Evolutionary conservation across 257 asterid species (phyloP).

Genomic region (Nyctanthes arbortristis): DNA sequence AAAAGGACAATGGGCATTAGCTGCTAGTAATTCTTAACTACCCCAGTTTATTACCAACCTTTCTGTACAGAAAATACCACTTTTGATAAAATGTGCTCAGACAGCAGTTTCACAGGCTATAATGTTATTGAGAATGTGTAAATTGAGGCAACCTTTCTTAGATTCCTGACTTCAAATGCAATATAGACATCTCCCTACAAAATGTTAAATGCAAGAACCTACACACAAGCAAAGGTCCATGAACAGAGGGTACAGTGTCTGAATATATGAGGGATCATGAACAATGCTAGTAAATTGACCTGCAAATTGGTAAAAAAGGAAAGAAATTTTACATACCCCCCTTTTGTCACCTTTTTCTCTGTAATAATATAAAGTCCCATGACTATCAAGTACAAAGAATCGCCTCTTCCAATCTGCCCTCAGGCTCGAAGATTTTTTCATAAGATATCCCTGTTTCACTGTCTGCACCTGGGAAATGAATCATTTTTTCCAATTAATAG

Average conservation of each 20-base stretch:
- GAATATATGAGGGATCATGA: conserved; percentile 6
- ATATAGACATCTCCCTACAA: not conserved
- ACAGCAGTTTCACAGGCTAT: not conserved
- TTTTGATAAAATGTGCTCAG: conserved; percentile 10
- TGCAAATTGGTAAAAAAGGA: conserved; percentile 13
- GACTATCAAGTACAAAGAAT: conserved; percentile 91
- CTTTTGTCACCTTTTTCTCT: conserved; percentile 73
- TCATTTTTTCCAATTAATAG: conserved; percentile 9
- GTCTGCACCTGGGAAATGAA: conserved; percentile 65
- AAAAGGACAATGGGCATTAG: conserved; percentile 16
- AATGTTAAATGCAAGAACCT: conserved; percentile 12
- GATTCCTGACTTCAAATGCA: not conserved
- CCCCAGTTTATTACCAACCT: not conserved
- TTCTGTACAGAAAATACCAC: not conserved
- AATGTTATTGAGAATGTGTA: conserved; percentile 6
- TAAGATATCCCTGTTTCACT: conserved; percentile 93
- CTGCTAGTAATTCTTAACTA: not conserved
- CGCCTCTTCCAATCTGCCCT: conserved; percentile 99
- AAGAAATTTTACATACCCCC: conserved; percentile 60
- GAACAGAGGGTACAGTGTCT: conserved; percentile 9
- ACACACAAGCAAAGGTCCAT: conserved; percentile 12
- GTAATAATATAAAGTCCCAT: conserved; percentile 83
- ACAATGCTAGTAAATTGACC: conserved; percentile 26
- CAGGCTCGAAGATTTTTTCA: conserved; percentile 86
- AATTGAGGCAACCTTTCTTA: conserved; percentile 1